Conservation (phyloP, 108 stramenopile genomes). For the Chaetoceros tenuissimus region DNA sequence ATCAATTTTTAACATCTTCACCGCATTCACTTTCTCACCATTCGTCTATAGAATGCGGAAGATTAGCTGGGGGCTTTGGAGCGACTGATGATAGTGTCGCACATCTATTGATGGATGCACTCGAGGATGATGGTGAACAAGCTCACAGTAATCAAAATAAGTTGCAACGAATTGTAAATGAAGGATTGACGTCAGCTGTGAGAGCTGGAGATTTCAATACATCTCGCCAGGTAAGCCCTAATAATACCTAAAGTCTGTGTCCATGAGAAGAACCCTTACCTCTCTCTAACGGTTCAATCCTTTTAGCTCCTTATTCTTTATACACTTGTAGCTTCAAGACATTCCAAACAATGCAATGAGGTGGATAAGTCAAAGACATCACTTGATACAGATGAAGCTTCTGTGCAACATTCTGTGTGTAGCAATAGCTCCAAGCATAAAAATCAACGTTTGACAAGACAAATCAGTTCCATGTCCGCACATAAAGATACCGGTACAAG, state of each 20-base stretch:
- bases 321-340: conserved; percentile 64
- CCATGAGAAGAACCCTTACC: too few species aligned
- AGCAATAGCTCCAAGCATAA: neutral
- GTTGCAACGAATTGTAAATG: conserved; percentile 85
- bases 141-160: conserved; percentile 29
- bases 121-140: conserved; percentile 41
- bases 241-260: too few species aligned
- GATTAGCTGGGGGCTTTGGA: conserved; percentile 76
- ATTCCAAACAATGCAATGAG: conserved; percentile 18
- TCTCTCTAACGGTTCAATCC: too few species aligned
- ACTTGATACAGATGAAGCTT: conserved; percentile 12
- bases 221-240: conserved; percentile 68
- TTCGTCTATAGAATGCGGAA: conserved; percentile 33
- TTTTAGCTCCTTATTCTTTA: conserved; percentile 81
- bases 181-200: conserved; percentile 72
- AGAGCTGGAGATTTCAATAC: conserved; percentile 79
- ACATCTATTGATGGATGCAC: conserved; percentile 57
- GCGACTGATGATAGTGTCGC: conserved; percentile 83
- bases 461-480: conserved; percentile 1
- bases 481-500: neutral
- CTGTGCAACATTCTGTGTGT: too few species aligned
- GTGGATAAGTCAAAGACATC: conserved; percentile 8
- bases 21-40: neutral
- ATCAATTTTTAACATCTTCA: neutral
- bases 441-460: neutral